Evolutionary conservation across 192 early-diverging fungal genomes (phyloP), one percentile per base, ranked within the genome.

Genomic region (Backusella macrospora): DNA sequence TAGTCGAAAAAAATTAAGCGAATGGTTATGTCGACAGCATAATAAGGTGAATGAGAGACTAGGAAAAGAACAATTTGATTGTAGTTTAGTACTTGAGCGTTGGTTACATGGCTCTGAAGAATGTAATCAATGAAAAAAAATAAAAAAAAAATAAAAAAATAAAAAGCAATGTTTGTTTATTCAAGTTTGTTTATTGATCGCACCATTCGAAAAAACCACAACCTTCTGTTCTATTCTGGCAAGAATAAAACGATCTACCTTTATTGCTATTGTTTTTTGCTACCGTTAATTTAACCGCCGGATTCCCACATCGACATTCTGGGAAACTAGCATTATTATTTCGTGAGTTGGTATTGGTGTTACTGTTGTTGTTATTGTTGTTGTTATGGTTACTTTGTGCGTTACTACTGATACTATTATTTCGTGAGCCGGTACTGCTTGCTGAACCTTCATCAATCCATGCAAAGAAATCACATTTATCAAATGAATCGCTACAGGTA

Each of bases 1-100:
- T 6, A 89, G 86, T 26, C 90, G 93, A 23, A 73, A 80, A 65
- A 86, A 81, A 23, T 87, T 99, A 38, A 84, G 86, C 64, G 84
- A 85, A 76, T 99, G 96, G 96, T 85, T 99, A 68, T 99, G 97
- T 83, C 84, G 88, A 69, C 88, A 93, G 67, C 97, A 99, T 81
- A 99, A 99, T 84, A 91, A 95, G 78, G 96, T 97, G 43, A 99
- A 99, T 77, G 90, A 87, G 67, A 83, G 91, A 73, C 81, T 94
- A 40, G 96, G 94, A 14, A 98, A 99, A 76, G 86, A 87, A 4
- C 76, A 82, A 37, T 99, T 99, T 87, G 96, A 99, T 83, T 99
- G 97, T 82, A 80, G 85, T 16, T 93, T 93, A 78, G 89, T 96
- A 8, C 92, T 93, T 79, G 96, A 99, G 80, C 79, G 96, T 34